Conservation (phyloP, 306 rosid species). For the Vicia faba region DNA sequence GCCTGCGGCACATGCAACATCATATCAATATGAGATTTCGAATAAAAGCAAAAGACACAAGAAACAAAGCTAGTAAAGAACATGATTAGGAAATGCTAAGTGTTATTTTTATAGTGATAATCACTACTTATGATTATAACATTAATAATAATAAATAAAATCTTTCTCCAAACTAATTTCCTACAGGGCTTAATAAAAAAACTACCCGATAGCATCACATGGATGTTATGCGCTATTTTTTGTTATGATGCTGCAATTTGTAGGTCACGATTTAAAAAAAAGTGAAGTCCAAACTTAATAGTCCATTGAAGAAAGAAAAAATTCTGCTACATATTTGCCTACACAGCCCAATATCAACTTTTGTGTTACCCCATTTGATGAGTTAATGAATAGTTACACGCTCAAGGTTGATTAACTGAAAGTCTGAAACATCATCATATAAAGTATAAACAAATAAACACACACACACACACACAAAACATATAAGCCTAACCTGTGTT, state of each 20-base stretch:
- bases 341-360: slow-evolving; percentile 9
- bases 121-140: not conserved
- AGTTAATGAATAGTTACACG: not conserved
- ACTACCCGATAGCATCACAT: not conserved
- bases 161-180: not conserved
- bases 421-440: not conserved
- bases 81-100: not conserved
- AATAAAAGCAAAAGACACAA: slow-evolving; percentile 20
- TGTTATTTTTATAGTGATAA: not conserved
- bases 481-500: slow-evolving; percentile 70
- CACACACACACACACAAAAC: not conserved
- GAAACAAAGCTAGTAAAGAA: slow-evolving; percentile 14
- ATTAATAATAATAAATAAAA: not conserved
- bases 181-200: not conserved
- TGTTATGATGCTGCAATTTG: no score
- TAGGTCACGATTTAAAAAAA: not conserved
- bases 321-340: slow-evolving; percentile 1
- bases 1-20: slow-evolving; percentile 59
- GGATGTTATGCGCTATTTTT: no score
- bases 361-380: slow-evolving; percentile 1
- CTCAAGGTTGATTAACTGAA: slow-evolving; percentile 1
- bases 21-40: slow-evolving; percentile 19
- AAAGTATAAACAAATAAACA: not conserved
- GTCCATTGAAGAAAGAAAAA: not conserved
- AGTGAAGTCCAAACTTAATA: slow-evolving; percentile 1